These are phyloP conservation scores for Aspergillus transmontanensis DNA, from an alignment of 2,329 filamentous ascomycete species.

Conservation along the genomic window DNA sequence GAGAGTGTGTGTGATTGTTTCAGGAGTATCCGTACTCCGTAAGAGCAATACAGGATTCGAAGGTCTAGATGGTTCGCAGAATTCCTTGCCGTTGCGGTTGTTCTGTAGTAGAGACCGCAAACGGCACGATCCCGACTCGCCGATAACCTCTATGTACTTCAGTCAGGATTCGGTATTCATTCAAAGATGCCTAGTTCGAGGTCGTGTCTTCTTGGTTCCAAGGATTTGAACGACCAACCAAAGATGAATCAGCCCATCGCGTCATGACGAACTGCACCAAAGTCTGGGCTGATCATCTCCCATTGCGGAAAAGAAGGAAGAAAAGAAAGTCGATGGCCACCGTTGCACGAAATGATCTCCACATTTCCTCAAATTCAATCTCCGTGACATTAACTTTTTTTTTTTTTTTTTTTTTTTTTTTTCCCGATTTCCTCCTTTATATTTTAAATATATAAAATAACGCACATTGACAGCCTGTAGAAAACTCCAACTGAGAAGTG, in stretches of 20 bases:
- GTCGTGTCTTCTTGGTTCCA: not conserved
- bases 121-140: not conserved
- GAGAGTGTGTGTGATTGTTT: not conserved
- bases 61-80: not conserved
- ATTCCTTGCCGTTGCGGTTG: not conserved
- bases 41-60: not conserved
- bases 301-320: not conserved
- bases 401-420: not conserved
- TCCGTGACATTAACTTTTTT: not conserved
- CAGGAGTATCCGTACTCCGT: not conserved
- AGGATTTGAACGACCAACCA: not conserved
- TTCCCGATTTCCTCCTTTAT: not conserved
- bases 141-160: not conserved
- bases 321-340: not conserved
- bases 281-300: not conserved
- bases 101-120: not conserved
- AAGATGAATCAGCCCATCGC: not conserved
- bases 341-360: conserved; percentile 4
- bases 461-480: not conserved
- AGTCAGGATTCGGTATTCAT: not conserved
- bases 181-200: not conserved
- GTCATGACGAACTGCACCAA: not conserved
- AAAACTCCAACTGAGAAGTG: not conserved
- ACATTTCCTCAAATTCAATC: not conserved
- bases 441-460: not conserved